These are phyloP conservation scores for Aegilops longissima DNA, from an alignment of 176 grass and related monocot species.

Conservation along the genomic window DNA sequence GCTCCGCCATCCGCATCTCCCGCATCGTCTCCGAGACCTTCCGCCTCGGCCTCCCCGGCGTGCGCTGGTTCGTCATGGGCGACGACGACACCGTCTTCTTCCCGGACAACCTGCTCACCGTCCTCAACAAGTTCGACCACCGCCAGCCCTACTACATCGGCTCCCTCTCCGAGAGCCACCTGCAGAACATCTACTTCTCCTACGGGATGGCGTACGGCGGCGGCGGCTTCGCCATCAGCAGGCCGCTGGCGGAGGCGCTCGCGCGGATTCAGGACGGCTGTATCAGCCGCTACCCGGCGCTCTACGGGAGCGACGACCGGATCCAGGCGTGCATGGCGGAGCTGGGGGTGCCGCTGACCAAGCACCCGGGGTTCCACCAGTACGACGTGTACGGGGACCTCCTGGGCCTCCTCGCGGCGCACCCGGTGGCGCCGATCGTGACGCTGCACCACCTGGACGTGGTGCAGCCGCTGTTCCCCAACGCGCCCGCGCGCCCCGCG, in stretches of 20 bases:
- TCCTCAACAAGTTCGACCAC: conserved; percentile 82
- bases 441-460: conserved; percentile 95
- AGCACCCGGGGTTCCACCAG: conserved; percentile 93
- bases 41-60: conserved; percentile 67
- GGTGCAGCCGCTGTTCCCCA: conserved; percentile 75
- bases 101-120: conserved; percentile 75
- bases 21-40: conserved; percentile 96
- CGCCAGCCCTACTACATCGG: conserved; percentile 94
- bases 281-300: conserved; percentile 74
- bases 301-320: conserved; percentile 94
- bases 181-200: conserved; percentile 95
- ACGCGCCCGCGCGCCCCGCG: conserved; percentile 30
- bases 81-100: conserved; percentile 98
- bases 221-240: conserved; percentile 90
- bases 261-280: conserved; percentile 79
- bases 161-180: conserved; percentile 83
- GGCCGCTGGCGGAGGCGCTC: conserved; percentile 69
- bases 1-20: conserved; percentile 92
- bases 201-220: conserved; percentile 96
- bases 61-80: conserved; percentile 97
- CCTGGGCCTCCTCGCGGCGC: conserved; percentile 73
- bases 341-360: conserved; percentile 83
- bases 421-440: conserved; percentile 80
- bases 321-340: conserved; percentile 99
- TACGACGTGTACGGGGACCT: conserved; percentile 94